Conservation (phyloP, 192 early-diverging fungal species). For the Rhizoclosmatium globosum region DNA sequence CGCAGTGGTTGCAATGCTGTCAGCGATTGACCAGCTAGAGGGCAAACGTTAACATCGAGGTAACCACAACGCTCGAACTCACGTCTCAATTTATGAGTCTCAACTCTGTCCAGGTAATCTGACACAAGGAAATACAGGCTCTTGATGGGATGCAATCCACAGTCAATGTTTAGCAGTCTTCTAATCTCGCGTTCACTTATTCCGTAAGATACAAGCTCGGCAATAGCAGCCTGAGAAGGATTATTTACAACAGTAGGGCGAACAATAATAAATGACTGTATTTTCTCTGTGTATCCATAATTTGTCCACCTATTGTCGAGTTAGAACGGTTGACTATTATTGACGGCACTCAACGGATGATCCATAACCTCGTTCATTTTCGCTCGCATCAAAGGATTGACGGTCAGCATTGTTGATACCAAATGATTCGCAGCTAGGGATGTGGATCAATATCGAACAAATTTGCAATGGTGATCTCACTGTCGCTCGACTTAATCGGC, state of each 20-base stretch:
- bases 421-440: slow-evolving; percentile 45
- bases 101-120: slow-evolving; percentile 28
- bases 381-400: slow-evolving; percentile 31
- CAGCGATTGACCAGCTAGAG: slow-evolving; percentile 12
- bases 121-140: slow-evolving; percentile 41
- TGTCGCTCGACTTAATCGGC: slow-evolving; percentile 46
- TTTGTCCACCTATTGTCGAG: slow-evolving; percentile 60
- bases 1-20: slow-evolving; percentile 9
- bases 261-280: slow-evolving; percentile 5
- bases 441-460: slow-evolving; percentile 64
- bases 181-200: slow-evolving; percentile 36
- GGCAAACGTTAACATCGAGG: not conserved
- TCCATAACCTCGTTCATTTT: slow-evolving; percentile 41
- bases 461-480: slow-evolving; percentile 66
- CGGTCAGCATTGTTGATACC: slow-evolving; percentile 46
- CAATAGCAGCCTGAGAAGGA: slow-evolving; percentile 19
- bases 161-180: slow-evolving; percentile 28
- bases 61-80: not conserved
- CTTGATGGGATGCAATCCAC: slow-evolving; percentile 48
- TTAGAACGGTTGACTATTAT: slow-evolving; percentile 51
- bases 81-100: slow-evolving; percentile 8
- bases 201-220: slow-evolving; percentile 41
- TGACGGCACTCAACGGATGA: slow-evolving; percentile 42
- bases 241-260: slow-evolving; percentile 33
- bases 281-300: slow-evolving; percentile 41